Base-by-base conservation (phyloP, 352 stramenopile species). In the Achlya hypogyna region DNA sequence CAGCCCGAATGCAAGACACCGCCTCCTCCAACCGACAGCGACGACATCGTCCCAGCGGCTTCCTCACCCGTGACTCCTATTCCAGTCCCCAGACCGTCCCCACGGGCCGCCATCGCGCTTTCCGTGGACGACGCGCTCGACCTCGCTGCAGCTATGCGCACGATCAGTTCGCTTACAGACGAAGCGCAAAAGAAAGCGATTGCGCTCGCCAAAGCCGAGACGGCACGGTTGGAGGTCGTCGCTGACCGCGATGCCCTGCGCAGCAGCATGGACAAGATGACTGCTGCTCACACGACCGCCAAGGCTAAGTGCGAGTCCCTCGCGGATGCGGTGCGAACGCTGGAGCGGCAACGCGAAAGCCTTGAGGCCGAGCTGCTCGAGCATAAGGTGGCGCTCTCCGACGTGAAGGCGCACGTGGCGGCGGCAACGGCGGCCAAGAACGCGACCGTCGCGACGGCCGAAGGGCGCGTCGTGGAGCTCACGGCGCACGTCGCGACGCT, bases 241-340 rank as follows among this genome's bases (percentile, higher is more conserved):
- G n/a, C n/a, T 12, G 31, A 56, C 31, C 31, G 49, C 2, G 27
- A 51, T 18, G 25, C 27, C 22, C 29, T 28, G 25, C 28, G 42
- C 18, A 47, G 8, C 14, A 65, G 53, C 23, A 53, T 65, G 58
- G 58, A 65, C 18, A 65, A 65, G 22, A 65, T 65, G 58, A 52
- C 58, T 5, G 29, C 10, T 5, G 23, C 58, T 4, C 31, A n/a
- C 22, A 2, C 42, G 6, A 27, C 29, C 18, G 27, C 29, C 29
- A 65, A 65, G 58, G 34, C 51, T 29, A 65, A 54, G 23, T 54
- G 25, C 29, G 34, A 65, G 18, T 14, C 32, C 28, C 35, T 53
- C 35, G 45, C 40, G 22, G 58, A 65, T 9, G 29, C 58, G 2
- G n/a, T 20, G 27, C 35, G 51, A 18, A 65, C 32, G 6, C 27